A percentile compares a stretch with the other conserved stretches of the same genome.
Evolutionary conservation across 2,329 filamentous ascomycete genomes (phyloP).

Genomic region (Fusarium miscanthi): DNA sequence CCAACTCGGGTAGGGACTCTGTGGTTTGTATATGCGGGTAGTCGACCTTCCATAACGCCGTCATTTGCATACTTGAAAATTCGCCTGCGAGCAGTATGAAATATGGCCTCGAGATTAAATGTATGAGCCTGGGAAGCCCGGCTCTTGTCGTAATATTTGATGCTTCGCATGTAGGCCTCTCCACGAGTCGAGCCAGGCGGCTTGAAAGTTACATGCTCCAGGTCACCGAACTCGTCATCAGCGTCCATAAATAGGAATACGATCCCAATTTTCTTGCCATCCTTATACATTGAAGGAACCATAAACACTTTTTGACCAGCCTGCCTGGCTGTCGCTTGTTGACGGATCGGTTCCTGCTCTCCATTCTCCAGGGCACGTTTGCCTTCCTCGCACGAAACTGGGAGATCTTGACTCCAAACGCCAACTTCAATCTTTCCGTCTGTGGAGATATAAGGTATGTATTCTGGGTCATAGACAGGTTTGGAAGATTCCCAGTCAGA

Average conservation of each 20-base stretch:
- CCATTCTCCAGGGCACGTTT: neutral
- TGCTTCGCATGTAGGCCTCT: neutral
- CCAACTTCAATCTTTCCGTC: neutral
- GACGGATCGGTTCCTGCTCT: neutral
- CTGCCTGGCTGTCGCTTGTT: neutral
- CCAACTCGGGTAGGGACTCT: neutral
- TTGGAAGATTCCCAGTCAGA: neutral
- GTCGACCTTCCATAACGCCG: neutral
- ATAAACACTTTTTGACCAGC: neutral
- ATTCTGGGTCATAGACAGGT: neutral
- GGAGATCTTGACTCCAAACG: neutral
- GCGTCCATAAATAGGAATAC: neutral
- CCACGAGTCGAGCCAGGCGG: neutral
- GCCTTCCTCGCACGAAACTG: neutral
- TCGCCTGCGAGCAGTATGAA: neutral
- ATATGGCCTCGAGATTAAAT: neutral
- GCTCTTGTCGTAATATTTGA: neutral
- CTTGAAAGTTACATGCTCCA: neutral
- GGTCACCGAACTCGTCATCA: neutral
- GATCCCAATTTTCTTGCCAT: neutral
- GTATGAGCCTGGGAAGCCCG: neutral
- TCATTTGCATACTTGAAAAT: neutral
- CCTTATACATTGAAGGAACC: neutral
- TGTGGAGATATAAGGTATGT: neutral
- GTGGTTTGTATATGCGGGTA: neutral